Percentiles rank a stretch among this genome's conserved stretches.
Conservation (phyloP, 129 eudicot genomes). For the Pittosporum tobira region DNA sequence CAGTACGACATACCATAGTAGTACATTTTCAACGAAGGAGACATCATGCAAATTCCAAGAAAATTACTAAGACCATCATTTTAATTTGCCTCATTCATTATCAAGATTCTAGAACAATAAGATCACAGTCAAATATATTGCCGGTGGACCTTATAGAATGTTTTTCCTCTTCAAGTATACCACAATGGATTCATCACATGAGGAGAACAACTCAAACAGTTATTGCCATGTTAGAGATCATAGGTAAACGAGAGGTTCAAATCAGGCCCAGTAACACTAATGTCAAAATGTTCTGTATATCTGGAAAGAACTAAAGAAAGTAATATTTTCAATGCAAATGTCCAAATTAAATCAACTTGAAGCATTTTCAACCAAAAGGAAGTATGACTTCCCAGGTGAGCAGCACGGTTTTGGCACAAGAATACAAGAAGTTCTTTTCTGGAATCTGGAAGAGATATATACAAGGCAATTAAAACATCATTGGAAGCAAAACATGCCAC, state of each 20-base stretch:
- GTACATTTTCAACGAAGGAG: not conserved
- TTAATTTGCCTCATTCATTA: no score
- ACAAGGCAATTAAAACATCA: not conserved
- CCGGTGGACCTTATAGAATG: no score
- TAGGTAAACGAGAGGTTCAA: not conserved
- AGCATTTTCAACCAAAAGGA: not conserved
- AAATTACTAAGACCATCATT: no score
- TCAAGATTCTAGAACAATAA: not conserved
- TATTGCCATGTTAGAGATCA: not conserved
- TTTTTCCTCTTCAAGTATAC: not conserved
- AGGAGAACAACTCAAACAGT: not conserved
- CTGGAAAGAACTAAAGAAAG: no score
- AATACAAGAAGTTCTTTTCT: not conserved
- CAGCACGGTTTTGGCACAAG: no score
- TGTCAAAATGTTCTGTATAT: not conserved
- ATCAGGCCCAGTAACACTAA: not conserved
- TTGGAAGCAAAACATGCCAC: not conserved
- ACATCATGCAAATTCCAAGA: constrained; percentile 1
- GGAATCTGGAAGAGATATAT: not conserved
- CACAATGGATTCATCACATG: not conserved
- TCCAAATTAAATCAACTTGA: not conserved
- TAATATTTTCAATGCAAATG: no score
- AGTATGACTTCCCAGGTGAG: no score
- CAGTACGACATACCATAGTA: not conserved
- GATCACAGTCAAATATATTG: not conserved